These are phyloP conservation scores for Macrocybe gigantea DNA, from an alignment of 768 basidiomycete genomes.

Conservation along the genomic window DNA sequence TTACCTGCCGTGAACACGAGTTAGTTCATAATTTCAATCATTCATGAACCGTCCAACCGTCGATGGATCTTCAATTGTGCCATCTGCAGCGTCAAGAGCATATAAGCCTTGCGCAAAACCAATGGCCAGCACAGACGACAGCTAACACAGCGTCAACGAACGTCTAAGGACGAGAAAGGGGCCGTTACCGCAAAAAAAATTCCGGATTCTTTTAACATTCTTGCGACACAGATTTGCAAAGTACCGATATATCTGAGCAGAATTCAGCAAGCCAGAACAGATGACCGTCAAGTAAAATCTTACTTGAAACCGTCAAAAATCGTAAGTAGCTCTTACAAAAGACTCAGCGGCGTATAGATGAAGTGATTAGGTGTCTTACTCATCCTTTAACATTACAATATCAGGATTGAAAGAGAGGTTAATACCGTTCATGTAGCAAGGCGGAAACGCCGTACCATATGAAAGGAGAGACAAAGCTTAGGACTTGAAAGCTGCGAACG, in stretches of 20 bases:
- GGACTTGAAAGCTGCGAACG: slow-evolving; percentile 77
- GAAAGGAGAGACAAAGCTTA: slow-evolving; percentile 84
- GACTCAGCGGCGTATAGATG: background rate
- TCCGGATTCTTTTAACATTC: slow-evolving; percentile 91
- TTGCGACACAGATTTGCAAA: slow-evolving; percentile 88
- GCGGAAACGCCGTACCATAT: slow-evolving; percentile 58
- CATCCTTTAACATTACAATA: slow-evolving; percentile 49
- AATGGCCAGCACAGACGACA: slow-evolving; percentile 73
- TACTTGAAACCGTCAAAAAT: slow-evolving; percentile 80
- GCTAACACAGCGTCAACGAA: slow-evolving; percentile 30
- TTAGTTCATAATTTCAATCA: background rate
- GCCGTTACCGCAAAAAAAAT: slow-evolving; percentile 77
- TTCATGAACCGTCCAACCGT: slow-evolving; percentile 29
- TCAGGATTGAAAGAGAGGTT: background rate
- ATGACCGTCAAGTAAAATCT: slow-evolving; percentile 13
- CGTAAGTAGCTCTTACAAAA: slow-evolving; percentile 60
- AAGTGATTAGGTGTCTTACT: slow-evolving; percentile 40
- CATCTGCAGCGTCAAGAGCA: slow-evolving; percentile 89
- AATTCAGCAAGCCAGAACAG: background rate
- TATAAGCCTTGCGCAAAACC: slow-evolving; percentile 87
- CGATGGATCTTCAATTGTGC: slow-evolving; percentile 48
- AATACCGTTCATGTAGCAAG: background rate
- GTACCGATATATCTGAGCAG: slow-evolving; percentile 71
- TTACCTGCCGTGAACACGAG: slow-evolving; percentile 34
- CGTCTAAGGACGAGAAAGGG: background rate